Evolutionary conservation across 2,329 filamentous ascomycete species (phyloP), one percentile per base, ranked within the genome.

Genomic region (Fusarium hostae): DNA sequence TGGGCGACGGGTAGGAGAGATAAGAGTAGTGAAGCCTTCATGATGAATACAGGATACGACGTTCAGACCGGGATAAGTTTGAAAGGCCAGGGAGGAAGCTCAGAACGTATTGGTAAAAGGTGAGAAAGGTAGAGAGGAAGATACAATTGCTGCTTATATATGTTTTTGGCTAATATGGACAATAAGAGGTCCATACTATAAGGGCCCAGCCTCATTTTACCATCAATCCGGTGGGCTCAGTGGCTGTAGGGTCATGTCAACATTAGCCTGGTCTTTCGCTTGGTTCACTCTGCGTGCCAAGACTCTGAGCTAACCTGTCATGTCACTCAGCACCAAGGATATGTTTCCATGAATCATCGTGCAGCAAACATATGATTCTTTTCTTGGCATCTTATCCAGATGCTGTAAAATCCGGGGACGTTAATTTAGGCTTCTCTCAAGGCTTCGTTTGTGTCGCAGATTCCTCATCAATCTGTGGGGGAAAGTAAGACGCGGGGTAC

Each of bases 1-100:
- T 73, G 56, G 6, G 68, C 55, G 3, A 78, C 55, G 7, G 76
- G 73, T 5, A 78, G 73, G 1, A 78, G 63, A 1, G 67, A 56
- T 3, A 77, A 11, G 32, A 76, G 24, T 3, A 74, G n/a, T 9
- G 73, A 59, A 22, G 75, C 30, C 63, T 78, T 78, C 77, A 78
- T 78, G 2, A 10, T 68, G 58, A 2, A 18, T 4, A 11, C 0
- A 6, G 13, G 10, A 18, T 16, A 18, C 1, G 18, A 30, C 1
- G 35, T 9, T 18, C 1, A 18, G 18, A 39, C 34, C 6, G 1
- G 2, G 0, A 15, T 10, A 1, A 6, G 6, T 6, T 6, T 9
- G 11, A 12, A 28, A 35, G 15, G 10, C 20, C 16, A 41, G 2
- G 18, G 16, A 4, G 3, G 3, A 16, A 15, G 13, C 11, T 30